These are phyloP conservation scores for Acacia melanoxylon DNA, from an alignment of 306 rosid species.

Conservation along the genomic window DNA sequence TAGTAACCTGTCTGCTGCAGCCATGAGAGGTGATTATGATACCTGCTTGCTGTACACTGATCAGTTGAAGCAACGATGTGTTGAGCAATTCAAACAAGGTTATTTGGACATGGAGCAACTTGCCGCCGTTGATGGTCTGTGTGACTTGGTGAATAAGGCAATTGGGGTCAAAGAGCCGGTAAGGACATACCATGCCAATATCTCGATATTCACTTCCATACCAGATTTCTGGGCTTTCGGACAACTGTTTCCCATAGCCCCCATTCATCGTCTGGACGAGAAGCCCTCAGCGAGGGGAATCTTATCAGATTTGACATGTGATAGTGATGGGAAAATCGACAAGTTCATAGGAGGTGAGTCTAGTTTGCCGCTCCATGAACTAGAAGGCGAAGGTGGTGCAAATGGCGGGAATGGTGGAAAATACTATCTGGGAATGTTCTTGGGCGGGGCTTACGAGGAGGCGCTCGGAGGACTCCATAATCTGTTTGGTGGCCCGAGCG, in stretches of 20 bases:
- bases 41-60: conserved; percentile 64
- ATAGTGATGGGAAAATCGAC: conserved; percentile 93
- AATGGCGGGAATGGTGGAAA: conserved; percentile 27
- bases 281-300: conserved; percentile 64
- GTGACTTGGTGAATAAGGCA: conserved; percentile 69
- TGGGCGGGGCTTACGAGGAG: conserved; percentile 99
- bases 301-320: conserved; percentile 88
- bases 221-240: conserved; percentile 90
- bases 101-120: conserved; percentile 73
- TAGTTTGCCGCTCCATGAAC: conserved; percentile 80
- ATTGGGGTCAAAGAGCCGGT: conserved; percentile 58
- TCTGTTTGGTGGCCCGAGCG: conserved; percentile 90
- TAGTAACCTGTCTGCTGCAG: conserved; percentile 53
- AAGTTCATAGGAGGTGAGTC: conserved; percentile 82
- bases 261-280: conserved; percentile 88
- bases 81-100: conserved; percentile 86
- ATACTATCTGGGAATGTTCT: conserved; percentile 94
- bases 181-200: conserved; percentile 70
- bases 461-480: conserved; percentile 97
- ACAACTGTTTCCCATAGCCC: conserved; percentile 77
- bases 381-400: conserved; percentile 52
- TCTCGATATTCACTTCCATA: conserved; percentile 83
- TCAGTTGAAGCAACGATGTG: conserved; percentile 64
- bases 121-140: conserved; percentile 81
- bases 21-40: conserved; percentile 57